phyloP scores from a whole-genome alignment of 2,329 filamentous ascomycete genomes.

The Talaromyces atroroseus region DNA sequence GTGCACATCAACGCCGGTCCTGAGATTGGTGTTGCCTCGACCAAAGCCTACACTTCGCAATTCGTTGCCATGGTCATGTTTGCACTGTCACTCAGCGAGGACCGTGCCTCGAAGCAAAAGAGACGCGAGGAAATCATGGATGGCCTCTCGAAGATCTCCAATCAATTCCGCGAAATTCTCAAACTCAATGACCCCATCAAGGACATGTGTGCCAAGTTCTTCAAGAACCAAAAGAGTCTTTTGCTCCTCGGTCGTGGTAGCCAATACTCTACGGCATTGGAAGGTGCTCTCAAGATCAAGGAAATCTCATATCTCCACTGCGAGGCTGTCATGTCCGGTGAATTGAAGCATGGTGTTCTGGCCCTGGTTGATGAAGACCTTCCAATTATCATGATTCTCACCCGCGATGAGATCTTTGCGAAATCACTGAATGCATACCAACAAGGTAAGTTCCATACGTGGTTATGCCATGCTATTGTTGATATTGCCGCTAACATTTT shows the following conservation, averaged over 20 bases:
- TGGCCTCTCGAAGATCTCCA: constrained; percentile 78
- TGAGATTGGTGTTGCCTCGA: constrained; percentile 97
- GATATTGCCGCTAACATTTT: constrained; percentile 21
- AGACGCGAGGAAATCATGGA: constrained; percentile 95
- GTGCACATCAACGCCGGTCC: constrained; percentile 99
- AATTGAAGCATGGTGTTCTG: constrained; percentile 97
- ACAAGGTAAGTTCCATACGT: constrained; percentile 59
- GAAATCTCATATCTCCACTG: constrained; percentile 99
- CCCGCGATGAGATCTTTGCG: constrained; percentile 89
- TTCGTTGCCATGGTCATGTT: constrained; percentile 99
- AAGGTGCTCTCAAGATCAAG: constrained; percentile 98
- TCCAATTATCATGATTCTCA: constrained; percentile 99
- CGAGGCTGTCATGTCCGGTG: constrained; percentile 99
- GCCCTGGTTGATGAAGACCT: constrained; percentile 97
- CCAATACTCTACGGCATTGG: constrained; percentile 88
- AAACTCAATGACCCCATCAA: constrained; percentile 92
- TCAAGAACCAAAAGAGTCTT: constrained; percentile 96
- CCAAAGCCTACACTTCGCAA: constrained; percentile 98
- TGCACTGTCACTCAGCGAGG: constrained; percentile 89
- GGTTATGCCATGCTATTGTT: background rate
- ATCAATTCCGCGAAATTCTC: constrained; percentile 86
- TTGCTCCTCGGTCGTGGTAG: constrained; percentile 89
- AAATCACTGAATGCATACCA: constrained; percentile 99
- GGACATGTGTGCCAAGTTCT: constrained; percentile 80
- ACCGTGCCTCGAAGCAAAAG: constrained; percentile 88